Evolutionary conservation across 306 rosid species (phyloP).

Genomic region (Elaeagnus macrophylla): DNA sequence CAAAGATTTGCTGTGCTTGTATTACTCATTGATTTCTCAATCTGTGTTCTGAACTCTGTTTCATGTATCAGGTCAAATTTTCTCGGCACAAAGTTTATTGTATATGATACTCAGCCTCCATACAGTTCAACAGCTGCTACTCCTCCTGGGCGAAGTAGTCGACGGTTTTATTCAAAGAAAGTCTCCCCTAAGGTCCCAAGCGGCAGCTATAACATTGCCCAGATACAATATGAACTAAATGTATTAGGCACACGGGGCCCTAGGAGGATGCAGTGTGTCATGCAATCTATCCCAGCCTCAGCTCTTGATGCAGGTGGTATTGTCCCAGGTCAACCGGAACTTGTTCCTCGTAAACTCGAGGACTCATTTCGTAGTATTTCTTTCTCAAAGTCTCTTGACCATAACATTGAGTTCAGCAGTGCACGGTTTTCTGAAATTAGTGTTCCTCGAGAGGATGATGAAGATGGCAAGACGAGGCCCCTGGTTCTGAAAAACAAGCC

Average conservation of each 20-base stretch:
- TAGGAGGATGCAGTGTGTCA: constrained; percentile 79
- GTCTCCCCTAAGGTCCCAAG: constrained; percentile 91
- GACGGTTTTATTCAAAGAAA: constrained; percentile 78
- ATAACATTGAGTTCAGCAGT: constrained; percentile 62
- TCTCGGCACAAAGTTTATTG: constrained; percentile 81
- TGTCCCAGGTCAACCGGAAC: constrained; percentile 53
- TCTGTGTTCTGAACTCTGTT: not conserved
- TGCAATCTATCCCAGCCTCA: constrained; percentile 81
- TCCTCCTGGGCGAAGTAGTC: constrained; percentile 63
- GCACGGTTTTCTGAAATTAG: constrained; percentile 63
- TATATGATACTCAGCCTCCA: constrained; percentile 83
- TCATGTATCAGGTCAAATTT: constrained; percentile 70
- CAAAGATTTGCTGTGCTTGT: not conserved
- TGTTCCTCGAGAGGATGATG: constrained; percentile 32
- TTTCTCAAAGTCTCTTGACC: constrained; percentile 59
- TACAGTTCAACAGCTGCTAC: constrained; percentile 43
- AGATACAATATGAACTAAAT: constrained; percentile 74
- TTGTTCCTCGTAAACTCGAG: constrained; percentile 50
- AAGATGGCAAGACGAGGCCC: constrained; percentile 46
- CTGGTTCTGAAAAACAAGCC: constrained; percentile 79
- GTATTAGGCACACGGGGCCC: constrained; percentile 95
- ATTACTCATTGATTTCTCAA: constrained; percentile 13
- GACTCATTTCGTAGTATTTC: constrained; percentile 46
- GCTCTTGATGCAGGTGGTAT: constrained; percentile 63
- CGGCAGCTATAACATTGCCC: constrained; percentile 86